These are phyloP conservation scores for Phellinidium pouzarii DNA, from an alignment of 1,284 basidiomycete genomes.

Conservation along the genomic window DNA sequence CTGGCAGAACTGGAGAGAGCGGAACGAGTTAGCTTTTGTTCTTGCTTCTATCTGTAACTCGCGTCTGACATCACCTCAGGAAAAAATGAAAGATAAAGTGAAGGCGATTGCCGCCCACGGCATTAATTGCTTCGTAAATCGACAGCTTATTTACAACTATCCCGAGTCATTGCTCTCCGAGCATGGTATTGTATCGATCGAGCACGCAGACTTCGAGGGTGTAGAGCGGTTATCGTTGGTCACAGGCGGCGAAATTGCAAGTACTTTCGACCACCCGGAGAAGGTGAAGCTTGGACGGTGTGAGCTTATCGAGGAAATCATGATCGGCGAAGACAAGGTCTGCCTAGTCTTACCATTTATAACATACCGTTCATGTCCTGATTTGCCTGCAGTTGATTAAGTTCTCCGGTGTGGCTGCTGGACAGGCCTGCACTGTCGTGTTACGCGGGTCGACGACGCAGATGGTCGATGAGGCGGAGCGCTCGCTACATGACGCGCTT, in stretches of 20 bases:
- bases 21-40: slow-evolving; percentile 55
- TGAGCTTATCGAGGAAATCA: slow-evolving; percentile 96
- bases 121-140: slow-evolving; percentile 97
- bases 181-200: slow-evolving; percentile 92
- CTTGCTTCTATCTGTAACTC: not conserved
- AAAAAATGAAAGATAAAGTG: slow-evolving; percentile 99
- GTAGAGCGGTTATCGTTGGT: slow-evolving; percentile 95
- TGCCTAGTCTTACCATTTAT: slow-evolving; percentile 19
- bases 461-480: slow-evolving; percentile 99
- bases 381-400: slow-evolving; percentile 75
- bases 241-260: slow-evolving; percentile 96
- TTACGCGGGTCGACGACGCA: slow-evolving; percentile 94
- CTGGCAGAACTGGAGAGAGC: slow-evolving; percentile 97
- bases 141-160: slow-evolving; percentile 99
- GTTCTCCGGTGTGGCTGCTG: slow-evolving; percentile 97
- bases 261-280: slow-evolving; percentile 92
- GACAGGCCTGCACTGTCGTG: slow-evolving; percentile 98
- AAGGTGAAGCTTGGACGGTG: slow-evolving; percentile 91
- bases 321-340: slow-evolving; percentile 99
- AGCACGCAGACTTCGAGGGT: slow-evolving; percentile 99
- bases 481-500: slow-evolving; percentile 95
- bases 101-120: slow-evolving; percentile 92
- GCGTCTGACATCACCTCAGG: slow-evolving; percentile 37
- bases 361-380: not conserved
- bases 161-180: slow-evolving; percentile 93